Percentiles rank a stretch among this genome's conserved stretches.
phyloP scores from a whole-genome alignment of 257 asterid species.

The Eustoma russellianum region DNA sequence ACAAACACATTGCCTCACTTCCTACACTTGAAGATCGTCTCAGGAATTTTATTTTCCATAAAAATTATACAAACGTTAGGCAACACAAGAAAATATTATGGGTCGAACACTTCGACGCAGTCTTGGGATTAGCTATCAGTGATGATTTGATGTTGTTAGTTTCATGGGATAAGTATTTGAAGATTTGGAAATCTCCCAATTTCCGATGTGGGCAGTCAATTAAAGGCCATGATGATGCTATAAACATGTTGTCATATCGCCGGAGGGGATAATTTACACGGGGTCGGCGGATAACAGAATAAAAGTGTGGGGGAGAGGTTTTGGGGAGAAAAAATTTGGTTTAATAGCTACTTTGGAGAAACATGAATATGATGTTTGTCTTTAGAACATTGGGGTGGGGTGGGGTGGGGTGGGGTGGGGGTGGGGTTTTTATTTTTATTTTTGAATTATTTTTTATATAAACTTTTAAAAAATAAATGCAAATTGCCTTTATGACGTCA shows the following conservation, averaged over 20 bases:
- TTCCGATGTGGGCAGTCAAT: conserved; percentile 46
- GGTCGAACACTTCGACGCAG: conserved; percentile 72
- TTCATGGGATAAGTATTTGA: conserved; percentile 73
- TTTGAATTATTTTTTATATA: too few relatives aligned
- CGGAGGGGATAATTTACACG: conserved; percentile 48
- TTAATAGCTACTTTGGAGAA: conserved; percentile 52
- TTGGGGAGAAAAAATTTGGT: conserved; percentile 26
- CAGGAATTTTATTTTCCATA: conserved; percentile 34
- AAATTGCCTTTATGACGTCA: too few relatives aligned
- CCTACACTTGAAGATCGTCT: conserved; percentile 57
- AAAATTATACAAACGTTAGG: conserved; percentile 45
- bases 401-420: too few relatives aligned
- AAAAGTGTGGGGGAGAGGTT: conserved; percentile 48
- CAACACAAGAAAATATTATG: conserved; percentile 61
- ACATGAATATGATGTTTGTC: conserved; percentile 74
- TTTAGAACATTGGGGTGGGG: too few relatives aligned
- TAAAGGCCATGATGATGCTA: conserved; percentile 81
- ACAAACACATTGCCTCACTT: conserved; percentile 44
- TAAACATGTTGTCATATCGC: conserved; percentile 42
- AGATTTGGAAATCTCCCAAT: conserved; percentile 38
- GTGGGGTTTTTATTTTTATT: too few relatives aligned
- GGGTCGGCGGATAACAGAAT: conserved; percentile 75
- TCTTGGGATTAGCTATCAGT: conserved; percentile 41
- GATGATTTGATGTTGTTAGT: conserved; percentile 26
- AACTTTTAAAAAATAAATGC: too few relatives aligned